These are phyloP conservation scores for Jimgerdemannia lactiflua DNA, from an alignment of 192 early-diverging fungal genomes.

Conservation along the genomic window DNA sequence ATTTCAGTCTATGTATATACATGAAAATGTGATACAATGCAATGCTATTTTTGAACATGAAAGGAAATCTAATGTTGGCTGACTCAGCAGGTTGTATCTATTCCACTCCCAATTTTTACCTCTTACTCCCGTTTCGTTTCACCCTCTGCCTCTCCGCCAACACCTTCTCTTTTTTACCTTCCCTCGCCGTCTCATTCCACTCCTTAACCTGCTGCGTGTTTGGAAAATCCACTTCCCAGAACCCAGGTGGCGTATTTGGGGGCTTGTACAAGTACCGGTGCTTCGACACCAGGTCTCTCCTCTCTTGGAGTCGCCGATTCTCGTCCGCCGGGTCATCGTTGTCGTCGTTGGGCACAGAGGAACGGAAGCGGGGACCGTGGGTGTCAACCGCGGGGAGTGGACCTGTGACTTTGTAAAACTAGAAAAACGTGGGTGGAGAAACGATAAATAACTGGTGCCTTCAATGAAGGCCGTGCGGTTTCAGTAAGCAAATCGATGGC, in stretches of 20 bases:
- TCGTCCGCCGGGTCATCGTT: neutral
- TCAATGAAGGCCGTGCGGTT: neutral
- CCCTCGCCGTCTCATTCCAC: neutral
- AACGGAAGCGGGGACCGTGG: neutral
- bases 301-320: neutral
- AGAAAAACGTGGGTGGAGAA: neutral
- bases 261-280: neutral
- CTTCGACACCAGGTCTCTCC: neutral
- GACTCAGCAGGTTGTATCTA: too few species aligned
- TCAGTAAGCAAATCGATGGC: neutral
- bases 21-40: too few species aligned
- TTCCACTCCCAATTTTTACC: too few species aligned
- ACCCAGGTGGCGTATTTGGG: neutral
- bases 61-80: too few species aligned
- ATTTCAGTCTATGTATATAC: too few species aligned
- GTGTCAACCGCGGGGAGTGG: neutral
- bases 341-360: neutral
- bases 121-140: too few species aligned
- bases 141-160: neutral
- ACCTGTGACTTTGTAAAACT: neutral
- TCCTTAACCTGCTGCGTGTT: neutral
- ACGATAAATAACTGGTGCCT: neutral
- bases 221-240: neutral
- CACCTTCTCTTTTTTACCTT: neutral
- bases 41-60: too few species aligned